phyloP scores from a whole-genome alignment of 2,329 filamentous ascomycete genomes.

The Monilinia vaccinii-corymbosi region DNA sequence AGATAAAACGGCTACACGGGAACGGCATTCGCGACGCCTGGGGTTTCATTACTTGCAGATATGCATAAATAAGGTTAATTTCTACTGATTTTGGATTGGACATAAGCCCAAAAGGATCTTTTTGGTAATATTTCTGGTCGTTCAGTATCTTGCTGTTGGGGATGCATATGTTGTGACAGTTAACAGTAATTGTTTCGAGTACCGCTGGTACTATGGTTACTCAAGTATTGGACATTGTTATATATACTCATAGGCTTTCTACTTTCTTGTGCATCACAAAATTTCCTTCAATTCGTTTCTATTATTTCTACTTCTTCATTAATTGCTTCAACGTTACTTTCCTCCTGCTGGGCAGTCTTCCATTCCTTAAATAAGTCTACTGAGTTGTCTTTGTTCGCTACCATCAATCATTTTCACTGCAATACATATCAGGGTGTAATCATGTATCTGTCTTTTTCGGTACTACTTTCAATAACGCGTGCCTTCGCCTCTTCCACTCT shows the following conservation, averaged over 20 bases:
- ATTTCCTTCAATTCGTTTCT: neutral
- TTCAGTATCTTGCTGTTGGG: neutral
- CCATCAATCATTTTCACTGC: neutral
- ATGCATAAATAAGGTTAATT: neutral
- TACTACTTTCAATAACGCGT: neutral
- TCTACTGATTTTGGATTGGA: neutral
- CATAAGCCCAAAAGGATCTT: neutral
- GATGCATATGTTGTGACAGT: neutral
- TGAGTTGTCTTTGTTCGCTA: neutral
- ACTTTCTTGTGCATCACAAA: neutral
- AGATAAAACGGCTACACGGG: neutral
- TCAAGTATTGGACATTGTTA: neutral
- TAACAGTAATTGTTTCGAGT: neutral
- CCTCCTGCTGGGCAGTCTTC: conserved; percentile 4
- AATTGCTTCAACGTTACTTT: neutral
- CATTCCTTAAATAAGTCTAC: neutral
- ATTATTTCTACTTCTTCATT: neutral
- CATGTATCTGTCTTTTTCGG: neutral
- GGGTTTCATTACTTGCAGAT: conserved; percentile 4
- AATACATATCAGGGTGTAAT: neutral
- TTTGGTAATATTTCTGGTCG: neutral
- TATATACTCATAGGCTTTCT: neutral
- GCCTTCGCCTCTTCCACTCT: conserved; percentile 1
- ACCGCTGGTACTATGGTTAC: neutral
- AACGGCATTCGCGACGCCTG: neutral